phyloP scores from a whole-genome alignment of 306 rosid species.

The Gleditsia sinensis region DNA sequence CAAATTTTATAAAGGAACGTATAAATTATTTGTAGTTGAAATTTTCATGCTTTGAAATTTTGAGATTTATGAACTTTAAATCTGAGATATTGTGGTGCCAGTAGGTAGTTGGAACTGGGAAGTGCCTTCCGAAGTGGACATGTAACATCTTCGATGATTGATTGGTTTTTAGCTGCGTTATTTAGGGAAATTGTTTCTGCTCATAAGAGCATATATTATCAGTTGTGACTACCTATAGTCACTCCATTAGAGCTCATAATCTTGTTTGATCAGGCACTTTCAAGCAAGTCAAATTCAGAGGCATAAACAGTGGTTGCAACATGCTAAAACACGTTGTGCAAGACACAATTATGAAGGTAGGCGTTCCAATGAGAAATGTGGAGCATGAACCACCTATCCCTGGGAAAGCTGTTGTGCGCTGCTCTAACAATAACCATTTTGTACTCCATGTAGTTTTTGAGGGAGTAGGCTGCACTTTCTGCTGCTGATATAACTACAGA shows the following conservation, averaged over 20 bases:
- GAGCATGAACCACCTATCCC: slow-evolving; percentile 16
- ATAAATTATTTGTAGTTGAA: neutral
- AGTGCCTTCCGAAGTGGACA: neutral
- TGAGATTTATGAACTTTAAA: neutral
- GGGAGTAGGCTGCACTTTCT: slow-evolving; percentile 85
- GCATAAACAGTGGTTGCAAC: slow-evolving; percentile 96
- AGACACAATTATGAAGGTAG: slow-evolving; percentile 95
- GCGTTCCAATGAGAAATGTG: slow-evolving; percentile 28
- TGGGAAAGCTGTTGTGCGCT: slow-evolving; percentile 19
- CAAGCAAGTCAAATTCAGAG: slow-evolving; percentile 94
- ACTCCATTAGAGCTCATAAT: slow-evolving; percentile 35
- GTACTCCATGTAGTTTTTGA: slow-evolving; percentile 67
- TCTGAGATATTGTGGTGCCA: neutral
- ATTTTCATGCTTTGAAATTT: neutral
- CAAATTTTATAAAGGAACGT: neutral
- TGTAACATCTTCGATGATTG: neutral
- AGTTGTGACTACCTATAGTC: slow-evolving; percentile 9
- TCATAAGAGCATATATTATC: neutral
- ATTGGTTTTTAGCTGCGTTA: neutral
- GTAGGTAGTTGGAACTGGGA: neutral
- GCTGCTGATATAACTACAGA: slow-evolving; percentile 89
- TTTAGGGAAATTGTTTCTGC: slow-evolving; percentile 20
- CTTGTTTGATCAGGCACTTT: slow-evolving; percentile 71
- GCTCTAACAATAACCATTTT: slow-evolving; percentile 28
- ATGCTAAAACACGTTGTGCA: slow-evolving; percentile 97